Evolutionary conservation across 345 rosid species (phyloP).

Genomic region (Linum tenue): DNA sequence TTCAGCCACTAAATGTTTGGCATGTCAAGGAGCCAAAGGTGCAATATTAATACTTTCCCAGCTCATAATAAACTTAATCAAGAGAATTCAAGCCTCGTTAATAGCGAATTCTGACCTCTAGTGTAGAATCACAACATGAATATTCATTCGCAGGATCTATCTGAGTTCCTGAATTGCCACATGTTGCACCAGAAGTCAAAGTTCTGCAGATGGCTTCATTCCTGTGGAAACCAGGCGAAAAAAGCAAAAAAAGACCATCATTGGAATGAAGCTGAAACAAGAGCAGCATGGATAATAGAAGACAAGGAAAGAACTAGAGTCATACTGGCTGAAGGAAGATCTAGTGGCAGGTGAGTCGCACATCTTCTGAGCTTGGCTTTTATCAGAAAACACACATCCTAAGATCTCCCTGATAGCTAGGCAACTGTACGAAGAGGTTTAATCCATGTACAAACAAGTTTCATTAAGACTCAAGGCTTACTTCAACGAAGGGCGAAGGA

Average conservation of each 20-base stretch:
- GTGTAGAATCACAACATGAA: conserved; percentile 17
- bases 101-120: conserved; percentile 29
- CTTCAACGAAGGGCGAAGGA: conserved; percentile 13
- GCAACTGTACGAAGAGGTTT: conserved; percentile 13
- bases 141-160: conserved; percentile 22
- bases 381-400: conserved; percentile 24
- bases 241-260: conserved; percentile 12
- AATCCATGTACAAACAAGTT: conserved; percentile 28
- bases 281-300: neutral
- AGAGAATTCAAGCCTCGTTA: neutral
- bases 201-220: conserved; percentile 23
- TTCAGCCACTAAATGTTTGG: too few relatives aligned
- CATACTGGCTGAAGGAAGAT: conserved; percentile 35
- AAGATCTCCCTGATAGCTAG: conserved; percentile 23
- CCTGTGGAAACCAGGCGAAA: conserved; percentile 27
- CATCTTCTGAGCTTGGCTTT: conserved; percentile 40
- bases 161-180: conserved; percentile 21
- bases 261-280: conserved; percentile 1
- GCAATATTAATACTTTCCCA: neutral
- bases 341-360: conserved; percentile 40
- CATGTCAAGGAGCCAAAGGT: neutral
- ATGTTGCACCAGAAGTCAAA: conserved; percentile 21
- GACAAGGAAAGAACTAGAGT: conserved; percentile 1
- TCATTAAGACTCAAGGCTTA: conserved; percentile 28
- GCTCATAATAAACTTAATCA: neutral